Conservation (phyloP, 495 filamentous ascomycete genomes). For the Penicillium cataractarum region DNA sequence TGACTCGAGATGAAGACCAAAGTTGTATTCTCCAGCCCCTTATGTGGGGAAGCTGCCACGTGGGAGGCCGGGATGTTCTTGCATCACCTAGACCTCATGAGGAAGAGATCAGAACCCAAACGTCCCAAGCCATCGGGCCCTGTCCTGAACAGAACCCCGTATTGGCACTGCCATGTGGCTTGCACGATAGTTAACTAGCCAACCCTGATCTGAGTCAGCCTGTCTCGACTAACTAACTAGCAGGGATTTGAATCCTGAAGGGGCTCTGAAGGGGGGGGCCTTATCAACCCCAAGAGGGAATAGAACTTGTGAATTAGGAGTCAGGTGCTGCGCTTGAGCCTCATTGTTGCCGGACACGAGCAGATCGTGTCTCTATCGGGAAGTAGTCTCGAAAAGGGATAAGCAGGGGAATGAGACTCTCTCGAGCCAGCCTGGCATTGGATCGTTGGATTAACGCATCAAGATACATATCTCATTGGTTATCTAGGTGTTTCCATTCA, state of each 20-base stretch:
- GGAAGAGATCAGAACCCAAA: slow-evolving; percentile 18
- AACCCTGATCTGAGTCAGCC: slow-evolving; percentile 7
- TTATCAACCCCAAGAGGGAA: slow-evolving; percentile 1
- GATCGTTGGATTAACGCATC: background rate
- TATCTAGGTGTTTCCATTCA: background rate
- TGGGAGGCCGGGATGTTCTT: slow-evolving; percentile 15
- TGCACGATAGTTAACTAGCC: background rate
- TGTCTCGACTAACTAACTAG: background rate
- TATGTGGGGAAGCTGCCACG: slow-evolving; percentile 21
- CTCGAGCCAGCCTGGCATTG: background rate
- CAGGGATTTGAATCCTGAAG: slow-evolving; percentile 10
- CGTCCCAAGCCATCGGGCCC: slow-evolving; percentile 6
- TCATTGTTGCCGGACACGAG: background rate
- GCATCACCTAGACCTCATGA: slow-evolving; percentile 12
- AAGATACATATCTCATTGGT: background rate
- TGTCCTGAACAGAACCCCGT: background rate
- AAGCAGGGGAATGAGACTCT: background rate
- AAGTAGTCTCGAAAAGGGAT: slow-evolving; percentile 6
- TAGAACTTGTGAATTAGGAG: background rate
- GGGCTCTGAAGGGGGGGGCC: background rate
- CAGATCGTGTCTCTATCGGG: background rate
- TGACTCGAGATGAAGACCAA: background rate
- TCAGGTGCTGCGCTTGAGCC: slow-evolving; percentile 6
- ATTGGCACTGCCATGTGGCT: slow-evolving; percentile 11
- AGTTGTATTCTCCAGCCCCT: background rate